These are phyloP conservation scores for Ettlia oleoabundans DNA, from an alignment of 139 green algal genomes.

Conservation along the genomic window DNA sequence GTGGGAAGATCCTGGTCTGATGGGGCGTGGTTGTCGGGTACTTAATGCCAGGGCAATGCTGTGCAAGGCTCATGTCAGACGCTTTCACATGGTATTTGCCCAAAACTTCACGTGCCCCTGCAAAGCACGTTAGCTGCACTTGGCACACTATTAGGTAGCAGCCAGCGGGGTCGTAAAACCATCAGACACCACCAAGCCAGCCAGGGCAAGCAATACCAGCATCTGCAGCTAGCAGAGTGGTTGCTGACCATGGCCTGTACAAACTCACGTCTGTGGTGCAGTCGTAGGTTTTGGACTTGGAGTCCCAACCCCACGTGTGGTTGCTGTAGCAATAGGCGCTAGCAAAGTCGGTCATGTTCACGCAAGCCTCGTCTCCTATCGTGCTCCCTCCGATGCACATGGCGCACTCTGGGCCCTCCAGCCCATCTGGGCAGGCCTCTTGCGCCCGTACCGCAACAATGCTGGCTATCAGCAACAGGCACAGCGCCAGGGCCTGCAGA, in stretches of 20 bases:
- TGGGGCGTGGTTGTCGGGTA: too few species aligned
- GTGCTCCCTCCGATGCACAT: slow-evolving; percentile 1
- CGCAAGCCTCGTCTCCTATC: slow-evolving; percentile 15
- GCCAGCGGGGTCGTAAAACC: too few species aligned
- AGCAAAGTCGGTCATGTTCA: not conserved
- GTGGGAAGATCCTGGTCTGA: too few species aligned
- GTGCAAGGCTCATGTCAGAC: too few species aligned
- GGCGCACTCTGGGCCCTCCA: not conserved
- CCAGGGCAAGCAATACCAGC: not conserved
- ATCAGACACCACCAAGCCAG: too few species aligned
- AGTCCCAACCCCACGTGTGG: slow-evolving; percentile 3
- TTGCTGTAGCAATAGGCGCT: slow-evolving; percentile 14
- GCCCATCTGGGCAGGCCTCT: not conserved
- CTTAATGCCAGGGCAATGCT: too few species aligned
- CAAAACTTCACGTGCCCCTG: too few species aligned
- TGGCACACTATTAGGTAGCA: too few species aligned
- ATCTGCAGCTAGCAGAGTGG: not conserved
- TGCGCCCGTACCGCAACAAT: not conserved
- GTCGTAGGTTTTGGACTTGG: not conserved
- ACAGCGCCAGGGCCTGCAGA: not conserved
- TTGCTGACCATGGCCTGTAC: too few species aligned
- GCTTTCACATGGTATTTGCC: too few species aligned
- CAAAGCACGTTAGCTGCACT: too few species aligned
- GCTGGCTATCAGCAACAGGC: not conserved
- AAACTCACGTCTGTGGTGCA: slow-evolving; percentile 4